These are phyloP conservation scores for Dactylellina haptotyla DNA, from an alignment of 2,329 filamentous ascomycete species.

Conservation along the genomic window DNA sequence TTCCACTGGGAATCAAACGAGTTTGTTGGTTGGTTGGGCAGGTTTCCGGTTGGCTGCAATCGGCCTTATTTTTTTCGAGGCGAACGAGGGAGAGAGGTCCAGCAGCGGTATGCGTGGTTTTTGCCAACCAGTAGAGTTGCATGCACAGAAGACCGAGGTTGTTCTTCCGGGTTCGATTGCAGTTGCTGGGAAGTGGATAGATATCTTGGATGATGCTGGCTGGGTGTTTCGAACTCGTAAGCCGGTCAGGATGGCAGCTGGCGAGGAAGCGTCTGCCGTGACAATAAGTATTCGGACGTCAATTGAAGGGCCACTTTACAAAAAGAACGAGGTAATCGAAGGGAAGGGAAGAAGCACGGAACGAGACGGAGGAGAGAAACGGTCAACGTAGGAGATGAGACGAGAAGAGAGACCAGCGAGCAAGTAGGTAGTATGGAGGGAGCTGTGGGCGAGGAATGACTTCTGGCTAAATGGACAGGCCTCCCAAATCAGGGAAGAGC, in stretches of 20 bases:
- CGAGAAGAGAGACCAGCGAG: neutral
- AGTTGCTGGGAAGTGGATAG: too few species aligned
- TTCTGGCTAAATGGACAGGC: conserved; percentile 45
- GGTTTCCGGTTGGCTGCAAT: neutral
- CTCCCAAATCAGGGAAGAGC: conserved; percentile 14
- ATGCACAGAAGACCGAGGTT: too few species aligned
- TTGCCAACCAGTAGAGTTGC: conserved; percentile 33
- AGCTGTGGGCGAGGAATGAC: neutral
- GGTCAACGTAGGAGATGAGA: neutral
- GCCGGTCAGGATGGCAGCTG: neutral
- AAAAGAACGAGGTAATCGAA: neutral
- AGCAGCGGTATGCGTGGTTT: conserved; percentile 40
- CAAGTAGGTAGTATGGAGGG: neutral
- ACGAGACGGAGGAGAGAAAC: conserved; percentile 32
- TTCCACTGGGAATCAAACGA: neutral
- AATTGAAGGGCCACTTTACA: neutral
- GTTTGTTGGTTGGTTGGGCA: conserved; percentile 6
- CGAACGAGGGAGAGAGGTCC: conserved; percentile 4
- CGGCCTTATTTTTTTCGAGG: neutral
- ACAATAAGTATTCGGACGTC: neutral
- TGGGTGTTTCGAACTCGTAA: conserved; percentile 30
- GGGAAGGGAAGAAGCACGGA: conserved; percentile 24
- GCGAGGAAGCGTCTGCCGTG: neutral
- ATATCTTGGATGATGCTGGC: neutral
- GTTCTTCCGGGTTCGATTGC: too few species aligned